A percentile compares a stretch with the other conserved stretches of the same genome.
Evolutionary conservation across 2,329 filamentous ascomycete genomes (phyloP).

Genomic region (Aaosphaeria pasadenensis): DNA sequence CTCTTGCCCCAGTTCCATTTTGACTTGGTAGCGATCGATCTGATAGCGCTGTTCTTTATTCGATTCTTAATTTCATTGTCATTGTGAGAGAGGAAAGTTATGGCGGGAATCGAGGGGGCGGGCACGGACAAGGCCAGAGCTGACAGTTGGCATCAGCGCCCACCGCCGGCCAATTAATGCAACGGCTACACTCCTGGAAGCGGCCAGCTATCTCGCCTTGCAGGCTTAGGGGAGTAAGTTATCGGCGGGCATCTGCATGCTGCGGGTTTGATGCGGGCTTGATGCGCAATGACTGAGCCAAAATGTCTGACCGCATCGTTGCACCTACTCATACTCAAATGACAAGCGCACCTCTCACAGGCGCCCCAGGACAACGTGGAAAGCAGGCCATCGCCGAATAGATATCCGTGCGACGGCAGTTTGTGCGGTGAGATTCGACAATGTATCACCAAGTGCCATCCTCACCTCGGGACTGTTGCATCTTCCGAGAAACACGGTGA

Average conservation of each 20-base stretch:
- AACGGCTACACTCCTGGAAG: background rate
- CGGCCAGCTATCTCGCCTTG: background rate
- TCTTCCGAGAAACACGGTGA: background rate
- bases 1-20: background rate
- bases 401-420: slow-evolving; percentile 1
- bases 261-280: slow-evolving; percentile 1
- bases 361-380: slow-evolving; percentile 4
- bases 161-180: background rate
- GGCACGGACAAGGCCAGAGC: background rate
- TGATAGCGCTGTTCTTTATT: background rate
- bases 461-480: slow-evolving; percentile 1
- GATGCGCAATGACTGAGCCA: slow-evolving; percentile 9
- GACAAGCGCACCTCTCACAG: slow-evolving; percentile 8
- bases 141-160: background rate
- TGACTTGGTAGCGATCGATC: background rate
- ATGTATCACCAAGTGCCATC: slow-evolving; percentile 3
- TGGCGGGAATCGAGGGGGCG: background rate
- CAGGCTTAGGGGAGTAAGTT: background rate
- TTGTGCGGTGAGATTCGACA: slow-evolving; percentile 1
- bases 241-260: slow-evolving; percentile 1
- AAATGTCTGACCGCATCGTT: slow-evolving; percentile 4
- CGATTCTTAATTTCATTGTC: background rate
- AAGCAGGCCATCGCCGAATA: background rate
- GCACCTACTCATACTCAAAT: slow-evolving; percentile 1
- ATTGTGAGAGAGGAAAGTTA: background rate